These are phyloP conservation scores for Scleroderma citrinum DNA, from an alignment of 768 basidiomycete genomes.

Conservation along the genomic window DNA sequence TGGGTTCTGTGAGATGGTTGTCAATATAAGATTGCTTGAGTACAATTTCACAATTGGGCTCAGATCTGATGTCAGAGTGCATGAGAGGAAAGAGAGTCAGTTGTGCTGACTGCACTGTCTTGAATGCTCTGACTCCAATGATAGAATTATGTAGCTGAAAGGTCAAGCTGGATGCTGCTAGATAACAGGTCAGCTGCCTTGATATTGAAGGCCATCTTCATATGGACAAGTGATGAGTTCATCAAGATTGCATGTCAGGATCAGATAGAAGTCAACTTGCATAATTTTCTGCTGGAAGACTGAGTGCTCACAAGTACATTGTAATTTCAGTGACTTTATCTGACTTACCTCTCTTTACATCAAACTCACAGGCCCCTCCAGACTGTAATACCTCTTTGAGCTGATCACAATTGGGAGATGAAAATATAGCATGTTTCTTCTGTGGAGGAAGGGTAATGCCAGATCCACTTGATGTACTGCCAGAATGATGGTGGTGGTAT, in stretches of 20 bases:
- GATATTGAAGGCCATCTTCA: not conserved
- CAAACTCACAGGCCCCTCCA: not conserved
- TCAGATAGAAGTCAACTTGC: not conserved
- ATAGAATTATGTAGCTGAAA: not conserved
- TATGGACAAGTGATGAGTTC: not conserved
- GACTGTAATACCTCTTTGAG: slow-evolving; percentile 1
- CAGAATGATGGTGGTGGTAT: not conserved
- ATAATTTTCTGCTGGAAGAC: not conserved
- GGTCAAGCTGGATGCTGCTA: not conserved
- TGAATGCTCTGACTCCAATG: slow-evolving; percentile 5
- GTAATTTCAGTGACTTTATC: too few species aligned
- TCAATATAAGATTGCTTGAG: not conserved
- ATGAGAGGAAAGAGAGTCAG: not conserved
- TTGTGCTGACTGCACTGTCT: slow-evolving; percentile 4
- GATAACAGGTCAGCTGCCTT: not conserved
- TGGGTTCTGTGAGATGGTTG: not conserved
- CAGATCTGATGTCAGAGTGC: not conserved
- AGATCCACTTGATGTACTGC: not conserved
- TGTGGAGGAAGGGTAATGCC: not conserved
- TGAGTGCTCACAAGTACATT: not conserved
- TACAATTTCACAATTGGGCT: not conserved
- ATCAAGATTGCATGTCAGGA: not conserved
- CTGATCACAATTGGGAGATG: not conserved
- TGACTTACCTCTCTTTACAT: slow-evolving; percentile 1
- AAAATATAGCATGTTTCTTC: not conserved